Base-by-base conservation (phyloP, 2,329 filamentous ascomycete genomes). In the Lachnellula cervina region DNA sequence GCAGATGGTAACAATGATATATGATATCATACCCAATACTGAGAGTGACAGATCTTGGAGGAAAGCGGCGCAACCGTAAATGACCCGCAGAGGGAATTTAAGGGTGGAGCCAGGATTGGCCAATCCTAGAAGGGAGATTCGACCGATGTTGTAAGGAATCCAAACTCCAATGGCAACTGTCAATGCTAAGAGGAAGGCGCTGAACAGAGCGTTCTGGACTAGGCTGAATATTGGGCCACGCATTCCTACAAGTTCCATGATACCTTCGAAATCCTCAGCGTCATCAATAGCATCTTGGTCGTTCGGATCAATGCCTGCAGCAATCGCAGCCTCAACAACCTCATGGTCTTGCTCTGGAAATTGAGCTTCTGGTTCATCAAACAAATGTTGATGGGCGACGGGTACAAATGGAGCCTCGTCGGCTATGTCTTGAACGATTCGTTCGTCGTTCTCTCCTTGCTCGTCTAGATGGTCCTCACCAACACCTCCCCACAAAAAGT, bases 191-290 rank as follows among this genome's bases (percentile, higher is more conserved):
- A 99, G 79, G 46, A 97, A 87, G 7, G 89, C 87, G 69, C 93
- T 96, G 72, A 99, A 99, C 16, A 97, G 85, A 54, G 89, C 91
- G 64, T 99, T 99, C 68, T 99, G 94, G 63, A 97, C 84, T 5
- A 99, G 80, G 2, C 90, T 91, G 14, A 88, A 87, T 3, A 99
- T 79, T 0, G 94, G 94, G 0, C 94, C 94, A 67, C 95, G 90
- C 88, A 99, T 95, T 38, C 94, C 94, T 57, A 99, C 88, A 16
- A 99, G 82, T 70, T 99, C 94, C 77, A 99, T 85, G 51, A 99
- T 89, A 0, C 94, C 94, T 69, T 99, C 94, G 16, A 99, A 84
- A 68, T 99, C 94, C 72, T 99, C 94, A 9, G 89, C 89, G 63
- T 97, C 88, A 44, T 92, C 89, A 43, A 90, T 80, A 9, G 86